These are phyloP conservation scores for Penicillium glabrum DNA, from an alignment of 2,329 filamentous ascomycete genomes.

Conservation along the genomic window DNA sequence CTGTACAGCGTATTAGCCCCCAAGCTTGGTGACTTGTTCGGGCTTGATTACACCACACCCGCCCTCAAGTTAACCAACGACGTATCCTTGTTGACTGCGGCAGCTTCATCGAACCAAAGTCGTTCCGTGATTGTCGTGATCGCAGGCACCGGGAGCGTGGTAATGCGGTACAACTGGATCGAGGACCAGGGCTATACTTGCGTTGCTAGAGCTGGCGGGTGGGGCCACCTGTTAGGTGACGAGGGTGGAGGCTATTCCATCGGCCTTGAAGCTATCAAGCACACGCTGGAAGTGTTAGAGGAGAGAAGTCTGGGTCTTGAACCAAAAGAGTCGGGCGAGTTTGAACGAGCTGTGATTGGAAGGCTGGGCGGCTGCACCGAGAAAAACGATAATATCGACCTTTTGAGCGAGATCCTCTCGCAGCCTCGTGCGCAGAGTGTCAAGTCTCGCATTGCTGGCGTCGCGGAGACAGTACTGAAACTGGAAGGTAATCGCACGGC, in stretches of 20 bases:
- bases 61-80: constrained; percentile 39
- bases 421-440: constrained; percentile 1
- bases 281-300: constrained; percentile 34
- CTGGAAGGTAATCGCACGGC: constrained; percentile 7
- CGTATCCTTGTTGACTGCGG: constrained; percentile 40
- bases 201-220: constrained; percentile 43
- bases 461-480: constrained; percentile 15
- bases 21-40: constrained; percentile 30
- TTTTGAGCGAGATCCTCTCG: constrained; percentile 19
- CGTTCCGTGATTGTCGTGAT: constrained; percentile 38
- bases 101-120: constrained; percentile 15
- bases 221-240: constrained; percentile 47
- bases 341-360: constrained; percentile 15
- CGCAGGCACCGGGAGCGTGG: constrained; percentile 46
- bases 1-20: constrained; percentile 27
- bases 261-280: constrained; percentile 37
- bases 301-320: constrained; percentile 17
- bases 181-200: constrained; percentile 20
- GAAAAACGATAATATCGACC: constrained; percentile 4
- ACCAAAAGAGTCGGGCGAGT: background rate
- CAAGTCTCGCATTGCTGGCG: constrained; percentile 19
- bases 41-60: constrained; percentile 14
- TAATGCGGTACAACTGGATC: constrained; percentile 37
- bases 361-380: constrained; percentile 8
- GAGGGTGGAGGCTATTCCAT: constrained; percentile 46